Evolutionary conservation across 768 basidiomycete genomes (phyloP), one percentile per base, ranked within the genome.

Genomic region (Mycena maculata): DNA sequence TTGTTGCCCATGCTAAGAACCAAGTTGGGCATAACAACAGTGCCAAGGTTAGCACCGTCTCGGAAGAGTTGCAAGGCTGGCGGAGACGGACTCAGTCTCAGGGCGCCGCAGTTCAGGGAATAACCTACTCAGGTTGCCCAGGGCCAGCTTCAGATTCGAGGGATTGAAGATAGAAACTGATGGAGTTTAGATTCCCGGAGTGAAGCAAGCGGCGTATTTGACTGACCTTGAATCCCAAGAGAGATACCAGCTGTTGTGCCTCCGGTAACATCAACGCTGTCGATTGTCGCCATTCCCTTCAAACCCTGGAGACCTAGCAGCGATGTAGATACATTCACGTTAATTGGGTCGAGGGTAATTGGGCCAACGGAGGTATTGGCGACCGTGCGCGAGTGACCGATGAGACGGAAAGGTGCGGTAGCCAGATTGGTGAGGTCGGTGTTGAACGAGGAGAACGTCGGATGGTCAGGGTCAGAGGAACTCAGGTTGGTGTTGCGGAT

Each of bases 341-440:
- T 86, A 75, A 93, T 92, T 7, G 89, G 84, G 73, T 90, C 85
- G 10, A 93, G 82, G n/a, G 86, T 88, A 62, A 93, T 86, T 70
- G 85, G 81, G 41, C 91, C 91, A 58, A 92, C 81, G 73, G 84
- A 86, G 72, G 84, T 83, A 67, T 83, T 88, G 23, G 90, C 87
- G 11, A 90, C 76, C 4, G 91, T 86, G 22, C 81, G 80, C 58
- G 90, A 87, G 66, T 84, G 80, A 36, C 91, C 91, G 48, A 87
- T 78, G 39, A 92, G 82, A 42, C 80, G 79, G 76, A 92, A 92
- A 12, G 84, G 76, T 33, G 83, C 82, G n/a, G 63, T 74, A 28
- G 79, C 76, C 18, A 78, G 73, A 62, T 84, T 84, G 1, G 89
- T 91, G 58, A 92, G 80, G 50, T 88, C 82, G 13, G 78, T 79